Evolutionary conservation across 225 moss, liverwort and hornwort species (phyloP).

Genomic region (Pleurozium schreberi): DNA sequence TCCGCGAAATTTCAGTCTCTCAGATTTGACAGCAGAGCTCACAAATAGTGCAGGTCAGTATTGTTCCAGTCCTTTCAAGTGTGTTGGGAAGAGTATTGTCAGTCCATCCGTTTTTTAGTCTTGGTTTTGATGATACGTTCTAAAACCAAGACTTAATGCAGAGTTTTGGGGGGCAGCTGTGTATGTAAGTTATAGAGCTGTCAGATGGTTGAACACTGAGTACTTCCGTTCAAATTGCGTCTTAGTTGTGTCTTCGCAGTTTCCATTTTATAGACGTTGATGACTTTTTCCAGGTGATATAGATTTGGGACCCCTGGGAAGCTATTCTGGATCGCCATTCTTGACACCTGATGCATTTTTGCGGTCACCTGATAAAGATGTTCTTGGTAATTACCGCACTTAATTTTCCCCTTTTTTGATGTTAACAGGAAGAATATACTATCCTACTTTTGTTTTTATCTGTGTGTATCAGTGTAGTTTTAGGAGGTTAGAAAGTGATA

Average conservation of each 20-base stretch:
- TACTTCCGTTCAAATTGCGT: neutral
- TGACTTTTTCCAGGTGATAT: conserved; percentile 29
- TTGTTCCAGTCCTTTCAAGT: neutral
- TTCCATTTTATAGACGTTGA: neutral
- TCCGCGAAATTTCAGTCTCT: conserved; percentile 92
- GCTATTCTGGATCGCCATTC: conserved; percentile 87
- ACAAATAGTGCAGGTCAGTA: conserved; percentile 84
- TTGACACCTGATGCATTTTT: conserved; percentile 83
- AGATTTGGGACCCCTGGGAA: conserved; percentile 90
- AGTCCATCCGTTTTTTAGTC: neutral
- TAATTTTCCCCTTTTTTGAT: neutral
- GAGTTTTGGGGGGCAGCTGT: neutral
- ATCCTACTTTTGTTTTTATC: neutral
- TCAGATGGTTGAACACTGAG: neutral
- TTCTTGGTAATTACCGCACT: conserved; percentile 36
- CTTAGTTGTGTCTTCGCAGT: neutral
- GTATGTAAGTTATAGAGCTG: neutral
- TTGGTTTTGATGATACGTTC: neutral
- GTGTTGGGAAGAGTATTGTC: neutral
- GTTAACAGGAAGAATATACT: neutral
- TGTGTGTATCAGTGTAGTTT: neutral
- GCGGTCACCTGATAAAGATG: conserved; percentile 92
- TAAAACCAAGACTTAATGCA: neutral
- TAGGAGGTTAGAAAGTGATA: neutral
- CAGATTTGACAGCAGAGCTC: conserved; percentile 97